Base-by-base conservation (phyloP, 768 basidiomycete genomes). In the Lactarius vividus region DNA sequence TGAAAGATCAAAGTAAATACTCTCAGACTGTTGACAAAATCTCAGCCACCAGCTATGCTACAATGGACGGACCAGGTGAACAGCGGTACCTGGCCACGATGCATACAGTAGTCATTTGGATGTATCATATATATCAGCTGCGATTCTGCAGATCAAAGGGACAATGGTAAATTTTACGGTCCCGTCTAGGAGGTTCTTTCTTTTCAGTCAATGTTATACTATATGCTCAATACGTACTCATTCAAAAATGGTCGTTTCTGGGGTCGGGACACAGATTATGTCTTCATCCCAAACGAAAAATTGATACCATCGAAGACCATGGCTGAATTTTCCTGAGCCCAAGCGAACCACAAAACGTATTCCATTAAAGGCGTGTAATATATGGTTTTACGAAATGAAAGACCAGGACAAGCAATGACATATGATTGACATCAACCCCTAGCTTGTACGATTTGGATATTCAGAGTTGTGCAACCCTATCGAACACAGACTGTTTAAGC, bases 21-120 rank as follows among this genome's bases (percentile, higher is more conserved):
- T 87, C 62, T 87, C 84, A 1, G 57, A 88, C 87, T 7, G 71
- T 71, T 8, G 85, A 88, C 37, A 88, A 90, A 70, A 76, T 86
- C 2, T 33, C 8, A 9, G 33, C 33, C 33, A 9, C 33, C 8
- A 33, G 33, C 8, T 77, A 83, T 71, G 72, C 74, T 28, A 75
- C 77, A 16, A 70, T 77, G 16, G 75, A 67, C 60, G 77, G 80
- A 6, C 28, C 55, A 26, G 58, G 37, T 2, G n/a, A 46, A 11
- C 57, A 59, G 64, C 18, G 31, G 23, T 61, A 59, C 23, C 53
- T 65, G 20, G 39, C 16, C 29, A 29, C 20, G 18, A 55, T 55
- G 31, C 18, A 20, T 18, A 33, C 9, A 33, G 33, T 33, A 20
- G 49, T 15, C 13, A 49, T 49, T 26, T 49, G 10, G 44, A 11